Evolutionary conservation across 257 asterid species (phyloP), one percentile per base, ranked within the genome.

Genomic region (Eucommia ulmoides): DNA sequence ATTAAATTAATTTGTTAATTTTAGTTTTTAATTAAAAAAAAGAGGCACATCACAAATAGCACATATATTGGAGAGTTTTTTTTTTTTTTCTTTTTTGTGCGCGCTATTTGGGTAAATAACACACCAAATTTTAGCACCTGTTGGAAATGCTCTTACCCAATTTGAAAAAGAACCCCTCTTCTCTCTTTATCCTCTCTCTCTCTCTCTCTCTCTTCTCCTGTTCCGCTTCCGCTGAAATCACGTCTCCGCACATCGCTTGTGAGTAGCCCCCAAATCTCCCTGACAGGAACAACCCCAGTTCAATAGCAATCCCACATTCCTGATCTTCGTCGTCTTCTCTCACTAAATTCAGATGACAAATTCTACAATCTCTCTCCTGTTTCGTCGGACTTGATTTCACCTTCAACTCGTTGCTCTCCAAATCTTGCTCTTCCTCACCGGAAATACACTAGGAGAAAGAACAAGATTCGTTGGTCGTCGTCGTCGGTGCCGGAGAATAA

Each of bases 181-280:
- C n/a, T n/a, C n/a, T n/a, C n/a, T n/a, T n/a, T n/a, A n/a, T n/a
- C n/a, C n/a, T n/a, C n/a, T n/a, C n/a, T n/a, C n/a, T n/a, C n/a
- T n/a, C n/a, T n/a, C n/a, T n/a, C n/a, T n/a, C n/a, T n/a, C n/a
- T n/a, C n/a, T n/a, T 52, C 10, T 68, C 80, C 59, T 73, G 65
- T 73, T 65, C 19, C 80, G 73, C 48, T 53, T 73, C 49, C 69
- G 69, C 54, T 73, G 69, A 70, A 73, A 73, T 76, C 80, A 73
- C 59, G 80, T 58, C 33, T 74, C 80, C 22, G 80, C 80, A 65
- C 80, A 74, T 26, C 65, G 80, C 50, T 54, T 61, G 33, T 74
- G 80, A 18, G 71, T 71, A 62, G 68, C 68, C 48, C 76, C 71
- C 55, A 74, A 42, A 49, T 74, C 80, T 46, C 62, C 74, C 58